phyloP scores from a whole-genome alignment of 1,139 yeast species.

The Yamadazyma aaseri region DNA sequence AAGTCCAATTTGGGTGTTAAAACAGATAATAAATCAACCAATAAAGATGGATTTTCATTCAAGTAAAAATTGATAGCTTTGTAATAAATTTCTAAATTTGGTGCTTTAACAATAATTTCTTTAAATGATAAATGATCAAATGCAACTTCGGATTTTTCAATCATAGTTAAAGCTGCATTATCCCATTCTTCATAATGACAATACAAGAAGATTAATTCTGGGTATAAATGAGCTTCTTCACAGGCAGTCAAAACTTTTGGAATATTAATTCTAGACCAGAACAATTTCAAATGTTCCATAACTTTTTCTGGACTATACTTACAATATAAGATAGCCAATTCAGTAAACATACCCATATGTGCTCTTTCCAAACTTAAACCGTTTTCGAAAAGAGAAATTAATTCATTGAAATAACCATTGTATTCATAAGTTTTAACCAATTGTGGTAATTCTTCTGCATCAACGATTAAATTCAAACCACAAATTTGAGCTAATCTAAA shows the following conservation, averaged over 20 bases:
- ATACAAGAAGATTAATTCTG: constrained; percentile 91
- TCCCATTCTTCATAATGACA: constrained; percentile 99
- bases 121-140: constrained; percentile 93
- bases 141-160: constrained; percentile 89
- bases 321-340: constrained; percentile 84
- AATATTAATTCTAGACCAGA: constrained; percentile 97
- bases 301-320: constrained; percentile 89
- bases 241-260: constrained; percentile 96
- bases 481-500: constrained; percentile 97
- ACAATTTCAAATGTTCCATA: constrained; percentile 93
- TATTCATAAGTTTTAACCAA: constrained; percentile 83
- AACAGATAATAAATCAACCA: constrained; percentile 82
- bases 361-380: constrained; percentile 98
- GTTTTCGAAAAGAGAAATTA: constrained; percentile 88
- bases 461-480: constrained; percentile 94
- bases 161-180: constrained; percentile 97
- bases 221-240: constrained; percentile 93
- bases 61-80: constrained; percentile 94
- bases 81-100: constrained; percentile 94
- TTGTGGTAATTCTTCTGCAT: constrained; percentile 95
- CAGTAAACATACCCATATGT: constrained; percentile 99
- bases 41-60: constrained; percentile 85
- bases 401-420: constrained; percentile 89
- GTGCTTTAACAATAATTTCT: constrained; percentile 91
- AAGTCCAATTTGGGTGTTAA: constrained; percentile 91